A percentile compares a stretch with the other conserved stretches of the same genome.
phyloP scores from a whole-genome alignment of 2,329 filamentous ascomycete genomes.

The Eurotiales sp. region DNA sequence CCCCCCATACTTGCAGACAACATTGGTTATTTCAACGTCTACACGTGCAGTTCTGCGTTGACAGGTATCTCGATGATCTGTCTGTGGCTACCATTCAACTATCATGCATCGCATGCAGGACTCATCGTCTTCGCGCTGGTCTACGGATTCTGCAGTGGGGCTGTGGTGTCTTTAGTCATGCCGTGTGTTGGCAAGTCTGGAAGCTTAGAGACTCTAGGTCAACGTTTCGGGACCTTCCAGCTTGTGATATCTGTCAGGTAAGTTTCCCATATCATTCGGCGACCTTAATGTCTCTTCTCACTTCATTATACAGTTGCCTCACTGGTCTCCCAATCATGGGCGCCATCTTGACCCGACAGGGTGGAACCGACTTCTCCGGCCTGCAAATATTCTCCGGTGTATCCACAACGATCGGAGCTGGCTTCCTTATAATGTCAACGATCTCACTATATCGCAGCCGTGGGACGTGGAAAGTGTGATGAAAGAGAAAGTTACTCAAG shows the following conservation, averaged over 20 bases:
- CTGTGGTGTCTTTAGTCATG: conserved; percentile 27
- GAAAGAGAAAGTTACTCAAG: background rate
- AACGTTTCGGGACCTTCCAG: conserved; percentile 31
- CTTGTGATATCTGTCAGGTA: conserved; percentile 22
- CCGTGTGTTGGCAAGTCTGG: conserved; percentile 28
- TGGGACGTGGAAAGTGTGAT: conserved; percentile 1
- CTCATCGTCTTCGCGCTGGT: conserved; percentile 26
- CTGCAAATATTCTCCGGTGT: conserved; percentile 23
- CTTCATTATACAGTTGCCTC: conserved; percentile 17
- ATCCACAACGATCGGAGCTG: conserved; percentile 13
- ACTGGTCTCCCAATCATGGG: conserved; percentile 29
- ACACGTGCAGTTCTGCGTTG: conserved; percentile 16
- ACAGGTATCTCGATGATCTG: conserved; percentile 20
- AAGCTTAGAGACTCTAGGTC: conserved; percentile 29
- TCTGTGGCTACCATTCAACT: conserved; percentile 30
- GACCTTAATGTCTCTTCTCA: background rate
- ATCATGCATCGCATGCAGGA: conserved; percentile 23
- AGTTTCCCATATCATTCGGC: background rate
- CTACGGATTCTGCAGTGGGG: conserved; percentile 29
- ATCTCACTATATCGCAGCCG: background rate
- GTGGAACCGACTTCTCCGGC: conserved; percentile 21
- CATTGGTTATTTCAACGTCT: conserved; percentile 26
- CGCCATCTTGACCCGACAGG: conserved; percentile 22
- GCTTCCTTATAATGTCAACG: background rate
- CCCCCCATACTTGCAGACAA: conserved; percentile 23